Evolutionary conservation across 495 filamentous ascomycete species (phyloP).

Genomic region (Echria macrotheca): DNA sequence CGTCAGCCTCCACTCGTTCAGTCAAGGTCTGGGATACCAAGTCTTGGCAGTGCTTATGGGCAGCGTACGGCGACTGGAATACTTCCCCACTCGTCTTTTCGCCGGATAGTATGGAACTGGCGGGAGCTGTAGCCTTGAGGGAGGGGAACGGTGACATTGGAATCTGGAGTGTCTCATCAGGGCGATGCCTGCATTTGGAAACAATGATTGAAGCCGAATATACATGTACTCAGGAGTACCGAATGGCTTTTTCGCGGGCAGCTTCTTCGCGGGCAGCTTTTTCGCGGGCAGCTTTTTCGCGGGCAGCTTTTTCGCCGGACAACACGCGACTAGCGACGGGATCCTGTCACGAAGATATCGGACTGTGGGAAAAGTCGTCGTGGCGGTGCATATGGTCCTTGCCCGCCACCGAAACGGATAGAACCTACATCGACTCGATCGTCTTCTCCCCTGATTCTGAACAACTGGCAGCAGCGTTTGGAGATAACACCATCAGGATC

Average conservation of each 20-base stretch:
- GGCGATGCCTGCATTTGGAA: neutral
- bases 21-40: no score
- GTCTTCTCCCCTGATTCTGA: slow-evolving; percentile 7
- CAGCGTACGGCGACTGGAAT: no score
- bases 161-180: neutral
- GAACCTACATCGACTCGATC: neutral
- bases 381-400: neutral
- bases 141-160: neutral
- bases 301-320: slow-evolving; percentile 12
- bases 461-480: slow-evolving; percentile 27
- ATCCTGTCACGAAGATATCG: neutral
- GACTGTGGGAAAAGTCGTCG: neutral
- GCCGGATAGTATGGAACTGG: neutral
- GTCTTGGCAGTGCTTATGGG: no score
- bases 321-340: neutral
- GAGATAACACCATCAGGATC: slow-evolving; percentile 29
- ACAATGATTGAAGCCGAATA: slow-evolving; percentile 48
- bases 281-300: slow-evolving; percentile 4
- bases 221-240: no score
- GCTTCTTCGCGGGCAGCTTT: no score
- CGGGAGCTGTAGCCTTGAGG: no score
- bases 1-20: no score
- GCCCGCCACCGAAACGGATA: neutral
- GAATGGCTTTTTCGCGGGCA: no score
- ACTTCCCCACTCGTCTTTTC: neutral